Evolutionary conservation across 2,329 filamentous ascomycete species (phyloP), one percentile per base, ranked within the genome.

Genomic region (Colletotrichum sp.): DNA sequence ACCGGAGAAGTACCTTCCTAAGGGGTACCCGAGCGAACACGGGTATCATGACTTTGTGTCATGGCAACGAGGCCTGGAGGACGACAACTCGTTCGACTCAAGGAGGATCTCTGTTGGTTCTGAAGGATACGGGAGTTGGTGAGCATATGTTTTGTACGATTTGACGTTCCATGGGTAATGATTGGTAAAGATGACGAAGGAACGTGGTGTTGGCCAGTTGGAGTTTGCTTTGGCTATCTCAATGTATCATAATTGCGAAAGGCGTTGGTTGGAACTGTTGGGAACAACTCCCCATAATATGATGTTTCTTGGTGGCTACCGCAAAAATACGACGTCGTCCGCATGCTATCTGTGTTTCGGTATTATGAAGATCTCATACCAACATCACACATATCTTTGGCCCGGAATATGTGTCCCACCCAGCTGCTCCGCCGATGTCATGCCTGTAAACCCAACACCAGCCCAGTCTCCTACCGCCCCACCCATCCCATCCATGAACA

Each of bases 1-100:
- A 1, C 55, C 55, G 8, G 67, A 16, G 5, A 70, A 63, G 57
- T 32, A 44, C 1, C 36, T 30, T n/a, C 66, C 68, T 2, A 12
- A 24, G 34, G 68, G n/a, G 4, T 57, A 66, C 9, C 66, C 74
- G 1, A 13, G 5, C 4, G 16, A 72, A 26, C 65, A 68, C 21
- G 77, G 77, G 1, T 78, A 77, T 10, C 65, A 78, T 18, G 77
- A 78, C 8, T 57, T 78, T 6, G 32, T 77, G 9, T 71, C 75
- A 0, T 78, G 77, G 77, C 71, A 77, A 60, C 52, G 34, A 15
- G 77, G 71, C 1, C 5, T 69, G 3, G 67, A 69, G 0, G 26
- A 39, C 1, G 26, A 67, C 13, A 26, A 26, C 21, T 64, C 62
- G 18, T 64, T 26, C 1, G 62, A 39, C 2, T 36, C 62, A 2